Percentiles rank a stretch among this genome's conserved stretches.
These are phyloP conservation scores for Suillus paluster DNA, from an alignment of 768 basidiomycete species.

Conservation along the genomic window DNA sequence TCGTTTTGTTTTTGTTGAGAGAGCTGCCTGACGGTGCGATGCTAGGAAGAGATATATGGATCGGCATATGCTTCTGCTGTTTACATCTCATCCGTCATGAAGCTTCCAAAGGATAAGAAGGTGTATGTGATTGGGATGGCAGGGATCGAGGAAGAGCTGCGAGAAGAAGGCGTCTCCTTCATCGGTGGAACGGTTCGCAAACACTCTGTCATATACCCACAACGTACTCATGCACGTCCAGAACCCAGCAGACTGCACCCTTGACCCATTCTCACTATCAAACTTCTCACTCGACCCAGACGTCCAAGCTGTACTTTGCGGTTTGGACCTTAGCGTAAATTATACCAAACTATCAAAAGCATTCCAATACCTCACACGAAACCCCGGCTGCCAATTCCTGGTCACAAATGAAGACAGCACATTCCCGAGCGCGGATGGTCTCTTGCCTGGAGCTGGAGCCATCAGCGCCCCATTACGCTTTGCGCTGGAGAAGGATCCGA, in stretches of 20 bases:
- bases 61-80: conserved; percentile 88
- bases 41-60: conserved; percentile 95
- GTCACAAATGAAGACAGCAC: conserved; percentile 94
- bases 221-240: conserved; percentile 33
- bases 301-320: conserved; percentile 94
- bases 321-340: conserved; percentile 84
- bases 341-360: conserved; percentile 96
- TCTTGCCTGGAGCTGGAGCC: conserved; percentile 86
- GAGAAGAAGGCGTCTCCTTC: conserved; percentile 80
- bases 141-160: conserved; percentile 92
- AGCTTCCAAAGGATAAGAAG: conserved; percentile 88
- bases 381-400: conserved; percentile 81
- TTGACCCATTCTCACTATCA: conserved; percentile 67
- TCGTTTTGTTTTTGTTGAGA: not conserved
- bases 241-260: conserved; percentile 85
- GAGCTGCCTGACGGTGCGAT: not conserved
- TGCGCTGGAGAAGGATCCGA: conserved; percentile 70
- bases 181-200: conserved; percentile 82
- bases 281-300: conserved; percentile 75
- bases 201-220: conserved; percentile 3
- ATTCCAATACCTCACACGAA: conserved; percentile 84
- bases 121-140: conserved; percentile 94
- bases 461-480: conserved; percentile 82
- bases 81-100: conserved; percentile 87
- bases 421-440: conserved; percentile 72